Conservation (phyloP, 805 yeast species). For the Metschnikowia henanensis region DNA sequence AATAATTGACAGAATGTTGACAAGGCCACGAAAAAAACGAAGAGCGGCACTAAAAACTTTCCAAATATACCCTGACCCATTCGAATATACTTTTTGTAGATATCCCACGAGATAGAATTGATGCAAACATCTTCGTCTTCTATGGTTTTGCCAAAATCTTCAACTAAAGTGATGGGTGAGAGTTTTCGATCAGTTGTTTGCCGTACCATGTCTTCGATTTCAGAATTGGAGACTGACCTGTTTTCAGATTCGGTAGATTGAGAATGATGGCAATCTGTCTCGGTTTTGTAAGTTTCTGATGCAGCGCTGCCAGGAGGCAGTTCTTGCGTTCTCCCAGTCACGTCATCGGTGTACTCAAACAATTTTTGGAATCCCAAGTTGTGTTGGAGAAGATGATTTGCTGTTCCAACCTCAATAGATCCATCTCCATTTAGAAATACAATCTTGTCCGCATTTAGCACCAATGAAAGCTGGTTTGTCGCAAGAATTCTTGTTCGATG, state of each 20-base stretch:
- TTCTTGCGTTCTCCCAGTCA: conserved; percentile 12
- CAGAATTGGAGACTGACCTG: background rate
- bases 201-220: background rate
- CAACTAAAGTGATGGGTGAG: background rate
- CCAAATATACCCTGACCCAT: conserved; percentile 42
- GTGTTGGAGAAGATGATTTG: conserved; percentile 28
- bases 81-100: conserved; percentile 37
- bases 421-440: conserved; percentile 44
- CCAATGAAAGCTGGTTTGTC: conserved; percentile 43
- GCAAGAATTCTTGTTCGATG: conserved; percentile 40
- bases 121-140: conserved; percentile 38
- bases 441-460: conserved; percentile 39
- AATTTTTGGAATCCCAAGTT: conserved; percentile 51
- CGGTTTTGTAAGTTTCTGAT: background rate
- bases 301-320: conserved; percentile 4
- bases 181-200: background rate
- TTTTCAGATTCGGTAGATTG: background rate
- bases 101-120: conserved; percentile 40
- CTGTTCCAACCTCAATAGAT: conserved; percentile 35
- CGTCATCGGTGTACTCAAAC: conserved; percentile 44
- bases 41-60: conserved; percentile 24
- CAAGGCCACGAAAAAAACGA: conserved; percentile 30
- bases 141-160: conserved; percentile 28
- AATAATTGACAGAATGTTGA: conserved; percentile 43
- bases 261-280: background rate